phyloP scores from a whole-genome alignment of 257 asterid species.

The Dorcoceras hygrometricum region DNA sequence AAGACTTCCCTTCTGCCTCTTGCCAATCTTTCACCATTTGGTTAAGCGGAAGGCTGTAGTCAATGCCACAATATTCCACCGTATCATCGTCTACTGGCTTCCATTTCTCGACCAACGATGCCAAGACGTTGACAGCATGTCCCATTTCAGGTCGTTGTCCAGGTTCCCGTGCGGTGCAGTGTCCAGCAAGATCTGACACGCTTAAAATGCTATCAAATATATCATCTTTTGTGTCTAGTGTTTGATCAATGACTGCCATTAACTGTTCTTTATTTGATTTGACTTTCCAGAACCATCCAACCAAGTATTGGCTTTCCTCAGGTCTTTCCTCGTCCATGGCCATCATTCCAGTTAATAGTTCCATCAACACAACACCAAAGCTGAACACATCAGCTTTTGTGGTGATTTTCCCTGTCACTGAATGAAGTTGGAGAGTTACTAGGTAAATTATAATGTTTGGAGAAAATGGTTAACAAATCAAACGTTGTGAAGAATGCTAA shows the following conservation, averaged over 20 bases:
- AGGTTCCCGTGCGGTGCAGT: slow-evolving; percentile 85
- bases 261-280: slow-evolving; percentile 65
- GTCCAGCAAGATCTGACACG: slow-evolving; percentile 88
- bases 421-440: slow-evolving; percentile 1
- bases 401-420: slow-evolving; percentile 90
- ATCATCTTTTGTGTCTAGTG: slow-evolving; percentile 50
- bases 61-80: slow-evolving; percentile 80
- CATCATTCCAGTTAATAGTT: slow-evolving; percentile 79
- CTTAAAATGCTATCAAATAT: slow-evolving; percentile 50
- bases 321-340: slow-evolving; percentile 73
- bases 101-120: slow-evolving; percentile 84
- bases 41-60: slow-evolving; percentile 84
- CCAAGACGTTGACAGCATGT: slow-evolving; percentile 65
- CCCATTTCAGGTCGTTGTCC: slow-evolving; percentile 91
- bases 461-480: not conserved
- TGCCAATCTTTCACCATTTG: slow-evolving; percentile 97
- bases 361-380: slow-evolving; percentile 88
- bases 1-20: slow-evolving; percentile 68
- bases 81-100: slow-evolving; percentile 60
- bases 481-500: slow-evolving; percentile 21
- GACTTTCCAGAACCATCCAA: slow-evolving; percentile 74
- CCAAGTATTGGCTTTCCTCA: slow-evolving; percentile 86
- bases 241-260: slow-evolving; percentile 57
- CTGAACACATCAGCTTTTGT: slow-evolving; percentile 87
- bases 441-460: not conserved